A percentile compares a stretch with the other conserved stretches of the same genome.
Evolutionary conservation across 2,329 filamentous ascomycete species (phyloP).

Genomic region (Ilyonectria robusta): DNA sequence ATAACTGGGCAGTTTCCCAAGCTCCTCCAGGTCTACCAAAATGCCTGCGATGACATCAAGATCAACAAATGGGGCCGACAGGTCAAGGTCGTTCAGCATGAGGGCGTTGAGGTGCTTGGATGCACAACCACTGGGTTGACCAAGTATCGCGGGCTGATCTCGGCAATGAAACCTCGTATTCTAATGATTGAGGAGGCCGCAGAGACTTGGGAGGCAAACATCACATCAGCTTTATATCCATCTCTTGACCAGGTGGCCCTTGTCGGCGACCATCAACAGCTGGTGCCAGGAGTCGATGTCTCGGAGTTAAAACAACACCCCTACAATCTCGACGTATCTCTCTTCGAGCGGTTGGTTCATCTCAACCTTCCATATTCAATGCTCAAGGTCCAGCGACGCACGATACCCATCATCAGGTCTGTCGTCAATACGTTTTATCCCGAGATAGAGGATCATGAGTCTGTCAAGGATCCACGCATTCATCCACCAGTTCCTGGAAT

Average conservation of each 20-base stretch:
- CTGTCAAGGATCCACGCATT: conserved; percentile 51
- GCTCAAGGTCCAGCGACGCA: conserved; percentile 76
- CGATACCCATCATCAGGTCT: conserved; percentile 62
- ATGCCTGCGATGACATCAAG: conserved; percentile 66
- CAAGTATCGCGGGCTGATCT: conserved; percentile 82
- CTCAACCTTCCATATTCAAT: conserved; percentile 75
- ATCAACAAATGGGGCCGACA: conserved; percentile 73
- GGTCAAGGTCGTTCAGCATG: conserved; percentile 55
- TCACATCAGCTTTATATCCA: conserved; percentile 65
- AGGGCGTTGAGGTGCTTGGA: conserved; percentile 67
- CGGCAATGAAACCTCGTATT: conserved; percentile 75
- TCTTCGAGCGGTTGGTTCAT: conserved; percentile 84
- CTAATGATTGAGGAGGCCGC: conserved; percentile 86
- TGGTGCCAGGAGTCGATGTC: conserved; percentile 78
- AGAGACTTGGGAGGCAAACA: conserved; percentile 78
- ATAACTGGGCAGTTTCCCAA: conserved; percentile 63
- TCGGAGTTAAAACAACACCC: conserved; percentile 70
- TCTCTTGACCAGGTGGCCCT: conserved; percentile 68
- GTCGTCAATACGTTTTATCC: conserved; percentile 66
- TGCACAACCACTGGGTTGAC: conserved; percentile 85
- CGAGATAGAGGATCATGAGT: conserved; percentile 59
- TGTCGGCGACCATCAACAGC: conserved; percentile 85
- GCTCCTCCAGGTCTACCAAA: conserved; percentile 64
- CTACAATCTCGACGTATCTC: conserved; percentile 78
- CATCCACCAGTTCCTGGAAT: conserved; percentile 63